Evolutionary conservation across 1,139 yeast genomes (phyloP).

Genomic region (Lodderomyces theae): DNA sequence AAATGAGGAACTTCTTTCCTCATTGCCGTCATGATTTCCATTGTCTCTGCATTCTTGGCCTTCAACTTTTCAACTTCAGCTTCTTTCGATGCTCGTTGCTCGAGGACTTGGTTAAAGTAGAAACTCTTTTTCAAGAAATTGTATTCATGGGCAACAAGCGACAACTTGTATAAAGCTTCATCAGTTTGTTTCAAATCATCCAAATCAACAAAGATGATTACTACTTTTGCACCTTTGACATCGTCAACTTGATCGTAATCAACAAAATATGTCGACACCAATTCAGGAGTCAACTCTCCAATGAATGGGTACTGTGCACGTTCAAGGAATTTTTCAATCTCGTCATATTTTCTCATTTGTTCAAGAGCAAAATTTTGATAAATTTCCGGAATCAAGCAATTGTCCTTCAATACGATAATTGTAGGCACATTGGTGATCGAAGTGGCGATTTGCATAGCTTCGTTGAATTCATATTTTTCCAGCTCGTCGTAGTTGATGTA

Average conservation of each 20-base stretch:
- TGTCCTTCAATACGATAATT: slow-evolving; percentile 56
- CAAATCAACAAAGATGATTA: slow-evolving; percentile 53
- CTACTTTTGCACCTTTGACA: slow-evolving; percentile 40
- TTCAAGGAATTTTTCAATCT: slow-evolving; percentile 48
- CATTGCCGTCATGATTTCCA: slow-evolving; percentile 44
- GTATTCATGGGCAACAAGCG: slow-evolving; percentile 55
- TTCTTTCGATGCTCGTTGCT: slow-evolving; percentile 42
- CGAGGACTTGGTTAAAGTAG: slow-evolving; percentile 38
- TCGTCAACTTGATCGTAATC: slow-evolving; percentile 18
- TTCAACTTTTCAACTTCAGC: slow-evolving; percentile 43
- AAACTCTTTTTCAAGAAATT: slow-evolving; percentile 42
- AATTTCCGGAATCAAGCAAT: slow-evolving; percentile 48
- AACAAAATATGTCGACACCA: slow-evolving; percentile 32
- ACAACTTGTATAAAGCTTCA: slow-evolving; percentile 40
- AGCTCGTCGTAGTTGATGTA: slow-evolving; percentile 39
- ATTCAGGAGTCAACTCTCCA: slow-evolving; percentile 47
- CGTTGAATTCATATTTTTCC: slow-evolving; percentile 32
- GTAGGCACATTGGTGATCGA: slow-evolving; percentile 62
- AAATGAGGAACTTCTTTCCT: slow-evolving; percentile 48
- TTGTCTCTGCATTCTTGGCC: slow-evolving; percentile 39
- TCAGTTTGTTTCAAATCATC: slow-evolving; percentile 35
- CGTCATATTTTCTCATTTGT: slow-evolving; percentile 51
- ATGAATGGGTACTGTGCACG: slow-evolving; percentile 49
- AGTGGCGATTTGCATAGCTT: slow-evolving; percentile 47
- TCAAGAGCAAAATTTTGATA: slow-evolving; percentile 62